A percentile compares a stretch with the other conserved stretches of the same genome.
phyloP scores from a whole-genome alignment of 2,329 filamentous ascomycete species.

The Sporothrix luriei region DNA sequence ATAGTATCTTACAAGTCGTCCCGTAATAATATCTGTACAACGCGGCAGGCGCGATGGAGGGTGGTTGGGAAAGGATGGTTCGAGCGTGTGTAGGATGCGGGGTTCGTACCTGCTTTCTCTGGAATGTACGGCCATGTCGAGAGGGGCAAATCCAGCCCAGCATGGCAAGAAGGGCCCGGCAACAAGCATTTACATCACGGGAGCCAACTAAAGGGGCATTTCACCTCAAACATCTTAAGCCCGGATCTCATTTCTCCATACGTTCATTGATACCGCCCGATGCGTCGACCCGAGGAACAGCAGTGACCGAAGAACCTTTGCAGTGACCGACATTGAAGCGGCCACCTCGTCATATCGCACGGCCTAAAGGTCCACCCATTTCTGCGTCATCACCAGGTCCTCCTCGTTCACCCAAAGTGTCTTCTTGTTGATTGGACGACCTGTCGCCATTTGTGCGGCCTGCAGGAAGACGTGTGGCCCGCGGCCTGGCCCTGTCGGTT shows the following conservation, averaged over 20 bases:
- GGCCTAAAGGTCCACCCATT: background rate
- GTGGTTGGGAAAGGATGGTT: background rate
- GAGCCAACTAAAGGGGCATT: conserved; percentile 1
- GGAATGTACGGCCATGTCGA: conserved; percentile 17
- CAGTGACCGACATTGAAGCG: background rate
- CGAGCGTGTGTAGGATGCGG: conserved; percentile 12
- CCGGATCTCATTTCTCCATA: background rate
- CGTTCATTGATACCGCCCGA: background rate
- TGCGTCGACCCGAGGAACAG: background rate
- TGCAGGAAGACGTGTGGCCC: conserved; percentile 19
- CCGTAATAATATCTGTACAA: background rate
- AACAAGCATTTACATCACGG: background rate
- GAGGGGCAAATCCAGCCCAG: background rate
- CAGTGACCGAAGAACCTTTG: background rate
- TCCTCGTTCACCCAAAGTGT: background rate
- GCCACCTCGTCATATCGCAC: conserved; percentile 10
- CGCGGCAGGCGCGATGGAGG: conserved; percentile 16
- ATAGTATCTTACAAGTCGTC: background rate
- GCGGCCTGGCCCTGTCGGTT: conserved; percentile 23
- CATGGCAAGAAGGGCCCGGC: background rate
- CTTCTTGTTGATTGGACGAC: conserved; percentile 26
- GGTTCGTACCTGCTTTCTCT: conserved; percentile 27
- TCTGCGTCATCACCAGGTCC: background rate
- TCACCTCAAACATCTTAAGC: background rate
- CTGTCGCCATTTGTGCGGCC: conserved; percentile 24